A percentile compares a stretch with the other conserved stretches of the same genome.
phyloP scores from a whole-genome alignment of 768 basidiomycete species.

The Dioszegia hungarica region DNA sequence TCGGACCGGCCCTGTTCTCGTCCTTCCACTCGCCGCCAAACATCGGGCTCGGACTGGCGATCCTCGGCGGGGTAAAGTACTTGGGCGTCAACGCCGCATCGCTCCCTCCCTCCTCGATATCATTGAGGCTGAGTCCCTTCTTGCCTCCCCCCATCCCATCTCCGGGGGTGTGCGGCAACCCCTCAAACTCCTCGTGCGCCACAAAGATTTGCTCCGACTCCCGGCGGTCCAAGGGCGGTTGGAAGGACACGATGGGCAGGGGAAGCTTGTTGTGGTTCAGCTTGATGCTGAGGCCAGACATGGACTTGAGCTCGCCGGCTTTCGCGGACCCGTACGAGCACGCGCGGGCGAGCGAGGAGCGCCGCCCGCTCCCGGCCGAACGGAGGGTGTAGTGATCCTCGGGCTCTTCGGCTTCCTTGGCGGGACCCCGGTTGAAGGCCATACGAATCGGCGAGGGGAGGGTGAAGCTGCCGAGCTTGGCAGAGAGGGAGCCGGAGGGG shows the following conservation, averaged over 20 bases:
- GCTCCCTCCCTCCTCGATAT: conserved; percentile 2
- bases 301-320: not conserved
- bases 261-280: not conserved
- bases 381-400: conserved; percentile 1
- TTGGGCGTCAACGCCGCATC: not conserved
- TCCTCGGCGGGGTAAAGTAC: conserved; percentile 1
- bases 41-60: not conserved
- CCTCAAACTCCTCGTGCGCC: conserved; percentile 7
- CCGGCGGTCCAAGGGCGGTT: not conserved
- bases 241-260: not conserved
- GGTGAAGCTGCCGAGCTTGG: not conserved
- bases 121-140: not conserved
- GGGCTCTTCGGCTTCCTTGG: not conserved
- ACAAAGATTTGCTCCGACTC: conserved; percentile 6
- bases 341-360: conserved; percentile 2
- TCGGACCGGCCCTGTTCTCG: not conserved
- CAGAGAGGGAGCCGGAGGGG: not conserved
- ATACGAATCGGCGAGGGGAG: not conserved
- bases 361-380: not conserved
- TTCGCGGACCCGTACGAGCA: not conserved
- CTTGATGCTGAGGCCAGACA: not conserved
- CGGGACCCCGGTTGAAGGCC: not conserved
- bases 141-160: not conserved
- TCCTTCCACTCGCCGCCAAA: not conserved
- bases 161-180: not conserved